A percentile compares a stretch with the other conserved stretches of the same genome.
Conservation (phyloP, 2,329 filamentous ascomycete genomes). For the Didymella pomorum region DNA sequence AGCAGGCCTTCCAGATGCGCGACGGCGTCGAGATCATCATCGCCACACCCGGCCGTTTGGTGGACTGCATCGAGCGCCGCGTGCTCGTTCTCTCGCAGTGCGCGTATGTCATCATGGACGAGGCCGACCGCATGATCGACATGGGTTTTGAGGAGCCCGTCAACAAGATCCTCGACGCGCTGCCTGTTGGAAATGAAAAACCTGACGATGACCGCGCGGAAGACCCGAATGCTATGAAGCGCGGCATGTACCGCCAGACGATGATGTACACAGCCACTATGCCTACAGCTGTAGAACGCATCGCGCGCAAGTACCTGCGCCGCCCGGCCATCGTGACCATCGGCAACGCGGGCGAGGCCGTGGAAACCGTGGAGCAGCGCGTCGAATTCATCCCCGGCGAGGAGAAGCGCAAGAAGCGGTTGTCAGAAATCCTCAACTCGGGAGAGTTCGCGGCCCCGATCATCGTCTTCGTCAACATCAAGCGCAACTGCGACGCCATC, state of each 20-base stretch:
- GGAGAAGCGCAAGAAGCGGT: conserved; percentile 94
- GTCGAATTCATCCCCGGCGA: conserved; percentile 91
- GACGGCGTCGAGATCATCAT: conserved; percentile 98
- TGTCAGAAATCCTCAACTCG: conserved; percentile 86
- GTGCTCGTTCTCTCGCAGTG: conserved; percentile 94
- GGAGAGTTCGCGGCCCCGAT: conserved; percentile 86
- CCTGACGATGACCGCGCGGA: conserved; percentile 93
- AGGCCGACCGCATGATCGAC: conserved; percentile 99
- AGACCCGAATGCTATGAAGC: conserved; percentile 82
- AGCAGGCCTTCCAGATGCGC: conserved; percentile 87
- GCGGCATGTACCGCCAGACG: conserved; percentile 88
- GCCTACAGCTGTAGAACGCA: conserved; percentile 89
- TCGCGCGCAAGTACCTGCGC: conserved; percentile 95
- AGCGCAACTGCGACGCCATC: conserved; percentile 95
- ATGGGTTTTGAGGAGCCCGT: conserved; percentile 97
- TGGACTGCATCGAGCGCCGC: conserved; percentile 94
- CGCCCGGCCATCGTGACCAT: conserved; percentile 94
- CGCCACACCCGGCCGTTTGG: conserved; percentile 94
- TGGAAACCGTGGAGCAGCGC: conserved; percentile 96
- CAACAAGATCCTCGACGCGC: conserved; percentile 94
- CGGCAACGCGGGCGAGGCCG: conserved; percentile 91
- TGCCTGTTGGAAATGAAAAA: conserved; percentile 93
- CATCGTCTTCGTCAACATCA: conserved; percentile 99
- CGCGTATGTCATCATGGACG: conserved; percentile 99
- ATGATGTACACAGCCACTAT: conserved; percentile 99